These are phyloP conservation scores for Aspergillus spinulosporus DNA, from an alignment of 2,329 filamentous ascomycete species.

Conservation along the genomic window DNA sequence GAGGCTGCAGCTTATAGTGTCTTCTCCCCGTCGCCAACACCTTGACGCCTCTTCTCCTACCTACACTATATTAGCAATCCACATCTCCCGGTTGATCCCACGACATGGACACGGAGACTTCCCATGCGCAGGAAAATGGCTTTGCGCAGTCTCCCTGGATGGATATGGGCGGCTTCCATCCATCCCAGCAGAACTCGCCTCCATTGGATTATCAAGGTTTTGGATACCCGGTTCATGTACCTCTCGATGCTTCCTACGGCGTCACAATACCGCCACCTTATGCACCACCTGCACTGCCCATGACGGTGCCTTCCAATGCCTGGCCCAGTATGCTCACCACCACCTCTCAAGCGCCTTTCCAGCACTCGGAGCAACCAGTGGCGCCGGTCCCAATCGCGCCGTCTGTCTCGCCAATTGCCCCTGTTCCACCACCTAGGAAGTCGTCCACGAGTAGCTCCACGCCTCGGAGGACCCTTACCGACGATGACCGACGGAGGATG, in stretches of 20 bases:
- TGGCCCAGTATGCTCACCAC: slow-evolving; percentile 80
- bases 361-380: slow-evolving; percentile 61
- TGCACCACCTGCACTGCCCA: slow-evolving; percentile 58
- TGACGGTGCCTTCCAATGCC: slow-evolving; percentile 67
- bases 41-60: slow-evolving; percentile 30
- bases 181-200: slow-evolving; percentile 63
- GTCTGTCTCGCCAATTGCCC: slow-evolving; percentile 55
- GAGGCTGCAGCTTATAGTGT: slow-evolving; percentile 10
- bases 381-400: slow-evolving; percentile 56
- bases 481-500: slow-evolving; percentile 88
- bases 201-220: slow-evolving; percentile 69
- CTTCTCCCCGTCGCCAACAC: slow-evolving; percentile 6
- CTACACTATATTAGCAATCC: background rate
- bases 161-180: slow-evolving; percentile 46
- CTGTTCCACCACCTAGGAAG: slow-evolving; percentile 26
- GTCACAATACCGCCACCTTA: slow-evolving; percentile 60
- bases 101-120: slow-evolving; percentile 48
- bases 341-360: slow-evolving; percentile 62
- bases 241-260: slow-evolving; percentile 57
- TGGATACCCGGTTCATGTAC: slow-evolving; percentile 61
- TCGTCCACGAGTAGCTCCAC: slow-evolving; percentile 49
- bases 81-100: background rate
- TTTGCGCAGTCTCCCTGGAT: slow-evolving; percentile 49
- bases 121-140: slow-evolving; percentile 46
- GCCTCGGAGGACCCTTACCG: slow-evolving; percentile 83